Evolutionary conservation across 306 rosid genomes (phyloP).

Genomic region (Carpinus fangiana): DNA sequence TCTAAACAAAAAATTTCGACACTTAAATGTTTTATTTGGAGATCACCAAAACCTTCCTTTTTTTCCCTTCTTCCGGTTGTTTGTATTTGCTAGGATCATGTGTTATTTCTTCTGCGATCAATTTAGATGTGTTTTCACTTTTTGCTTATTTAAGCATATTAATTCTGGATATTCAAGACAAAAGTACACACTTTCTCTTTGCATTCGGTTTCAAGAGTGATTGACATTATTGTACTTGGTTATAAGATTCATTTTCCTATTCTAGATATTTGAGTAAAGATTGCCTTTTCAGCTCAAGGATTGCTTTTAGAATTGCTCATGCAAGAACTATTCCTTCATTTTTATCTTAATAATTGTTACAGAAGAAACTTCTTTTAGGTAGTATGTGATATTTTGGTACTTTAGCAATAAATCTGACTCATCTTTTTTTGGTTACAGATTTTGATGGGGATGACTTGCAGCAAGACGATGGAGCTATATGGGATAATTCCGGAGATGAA

Average conservation of each 20-base stretch:
- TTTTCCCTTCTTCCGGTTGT: neutral
- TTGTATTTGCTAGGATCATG: neutral
- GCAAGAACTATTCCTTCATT: neutral
- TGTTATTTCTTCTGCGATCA: neutral
- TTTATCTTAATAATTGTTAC: neutral
- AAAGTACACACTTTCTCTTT: neutral
- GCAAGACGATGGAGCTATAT: slow-evolving; percentile 36
- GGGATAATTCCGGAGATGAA: slow-evolving; percentile 56
- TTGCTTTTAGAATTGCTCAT: neutral
- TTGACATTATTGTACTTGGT: neutral
- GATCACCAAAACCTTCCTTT: neutral
- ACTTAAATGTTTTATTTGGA: neutral
- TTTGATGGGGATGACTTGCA: slow-evolving; percentile 39
- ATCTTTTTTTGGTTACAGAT: slow-evolving; percentile 37
- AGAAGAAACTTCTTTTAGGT: neutral
- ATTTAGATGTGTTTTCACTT: neutral
- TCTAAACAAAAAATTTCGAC: neutral
- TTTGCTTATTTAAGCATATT: neutral
- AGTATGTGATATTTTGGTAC: neutral
- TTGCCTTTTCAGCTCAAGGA: neutral
- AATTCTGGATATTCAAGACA: neutral
- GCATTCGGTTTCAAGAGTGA: neutral
- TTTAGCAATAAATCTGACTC: slow-evolving; percentile 21
- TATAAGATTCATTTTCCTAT: neutral
- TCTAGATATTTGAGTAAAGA: neutral